These are phyloP conservation scores for Pleurotus salmoneostramineus DNA, from an alignment of 768 basidiomycete species.

Conservation along the genomic window DNA sequence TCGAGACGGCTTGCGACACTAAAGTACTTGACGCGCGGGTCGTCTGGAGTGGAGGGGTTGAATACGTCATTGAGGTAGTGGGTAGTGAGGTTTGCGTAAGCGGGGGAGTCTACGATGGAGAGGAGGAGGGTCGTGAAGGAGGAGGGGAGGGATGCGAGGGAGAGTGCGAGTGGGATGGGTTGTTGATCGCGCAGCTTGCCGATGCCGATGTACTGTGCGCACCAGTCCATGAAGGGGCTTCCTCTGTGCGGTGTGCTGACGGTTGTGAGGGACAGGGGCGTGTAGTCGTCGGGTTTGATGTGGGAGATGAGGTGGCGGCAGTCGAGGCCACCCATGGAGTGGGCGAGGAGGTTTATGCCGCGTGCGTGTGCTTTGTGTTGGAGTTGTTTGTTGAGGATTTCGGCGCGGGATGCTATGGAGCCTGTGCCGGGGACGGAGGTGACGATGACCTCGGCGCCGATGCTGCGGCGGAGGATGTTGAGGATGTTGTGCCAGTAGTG, in stretches of 20 bases:
- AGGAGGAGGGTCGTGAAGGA: slow-evolving; percentile 87
- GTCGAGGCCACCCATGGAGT: slow-evolving; percentile 98
- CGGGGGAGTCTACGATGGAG: slow-evolving; percentile 90
- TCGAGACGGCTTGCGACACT: slow-evolving; percentile 80
- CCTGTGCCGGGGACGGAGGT: slow-evolving; percentile 95
- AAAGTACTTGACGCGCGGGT: slow-evolving; percentile 84
- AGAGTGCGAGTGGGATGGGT: slow-evolving; percentile 28
- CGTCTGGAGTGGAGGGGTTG: slow-evolving; percentile 79
- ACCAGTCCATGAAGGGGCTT: slow-evolving; percentile 99
- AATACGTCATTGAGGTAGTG: slow-evolving; percentile 74
- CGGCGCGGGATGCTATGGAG: slow-evolving; percentile 78
- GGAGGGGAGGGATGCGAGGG: slow-evolving; percentile 66
- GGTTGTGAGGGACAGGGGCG: slow-evolving; percentile 82
- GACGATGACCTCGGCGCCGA: slow-evolving; percentile 94
- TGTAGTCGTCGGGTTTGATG: slow-evolving; percentile 77
- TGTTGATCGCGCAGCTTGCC: slow-evolving; percentile 48
- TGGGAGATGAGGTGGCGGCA: slow-evolving; percentile 90
- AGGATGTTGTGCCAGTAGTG: slow-evolving; percentile 96
- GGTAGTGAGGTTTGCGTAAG: slow-evolving; percentile 91
- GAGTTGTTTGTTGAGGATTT: slow-evolving; percentile 70
- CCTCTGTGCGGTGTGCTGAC: slow-evolving; percentile 94
- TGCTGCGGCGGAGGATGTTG: slow-evolving; percentile 67
- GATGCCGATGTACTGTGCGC: slow-evolving; percentile 88
- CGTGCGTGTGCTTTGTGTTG: slow-evolving; percentile 62
- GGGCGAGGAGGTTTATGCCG: slow-evolving; percentile 90